Base-by-base conservation (phyloP, 331 rosid genomes). In the Erythrophleum ivorense region DNA sequence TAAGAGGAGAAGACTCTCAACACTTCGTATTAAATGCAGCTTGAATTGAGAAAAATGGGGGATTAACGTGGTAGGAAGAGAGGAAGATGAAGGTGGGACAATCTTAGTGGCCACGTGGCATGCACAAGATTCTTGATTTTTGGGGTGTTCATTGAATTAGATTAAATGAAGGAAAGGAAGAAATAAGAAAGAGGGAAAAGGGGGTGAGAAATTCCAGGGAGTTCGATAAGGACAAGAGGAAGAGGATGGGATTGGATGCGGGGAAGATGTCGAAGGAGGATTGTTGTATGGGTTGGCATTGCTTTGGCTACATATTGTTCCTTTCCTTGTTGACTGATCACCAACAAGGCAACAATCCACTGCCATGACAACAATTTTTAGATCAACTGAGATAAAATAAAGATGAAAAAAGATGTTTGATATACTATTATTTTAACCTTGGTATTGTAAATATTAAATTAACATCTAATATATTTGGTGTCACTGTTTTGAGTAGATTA, bases 71-170 rank as follows among this genome's bases (percentile, higher is more conserved):
- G 55, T 52, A 46, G 67, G 18, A 3, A 14, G 18, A 50, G 76
- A 41, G 31, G 62, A 15, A 45, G 71, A 79, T 15, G 66, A 49
- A 40, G 64, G 12, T 45, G 82, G 80, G 71, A 41, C 73, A 73
- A 5, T 29, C 19, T 3, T 13, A 24, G 41, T 45, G 55, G 77
- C 71, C 89, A 79, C 88, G 83, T 81, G 85, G 54, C 78, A 70
- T 10, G 76, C 83, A 78, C 69, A 54, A 63, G 84, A 36, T 6
- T 7, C 7, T 57, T 53, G 55, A 76, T n/a, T 19, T 21, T 13
- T 29, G 4, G 11, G 8, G 48, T 3, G 40, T 18, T 24, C n/a
- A 74, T 79, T 40, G 38, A 14, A 21, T 11, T 19, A 9, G 7
- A 21, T 58, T 9, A 7, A 3, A 7, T 13, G 33, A 29, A 16